A percentile compares a stretch with the other conserved stretches of the same genome.
Conservation (phyloP, 306 rosid species). For the Arachis stenosperma region DNA sequence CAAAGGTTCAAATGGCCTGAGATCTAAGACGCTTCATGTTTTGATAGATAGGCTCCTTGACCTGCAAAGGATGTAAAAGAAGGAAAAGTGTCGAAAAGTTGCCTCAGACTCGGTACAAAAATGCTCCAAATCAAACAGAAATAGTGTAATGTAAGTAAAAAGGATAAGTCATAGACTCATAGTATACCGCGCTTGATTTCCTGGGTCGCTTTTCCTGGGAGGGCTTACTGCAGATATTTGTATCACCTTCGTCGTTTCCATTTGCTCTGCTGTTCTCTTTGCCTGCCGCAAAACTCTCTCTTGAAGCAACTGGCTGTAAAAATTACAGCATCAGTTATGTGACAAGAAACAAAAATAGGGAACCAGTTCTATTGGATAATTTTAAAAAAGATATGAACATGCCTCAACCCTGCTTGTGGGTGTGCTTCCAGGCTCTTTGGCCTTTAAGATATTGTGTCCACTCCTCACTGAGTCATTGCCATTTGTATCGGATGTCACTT, state of each 20-base stretch:
- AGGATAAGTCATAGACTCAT: not conserved
- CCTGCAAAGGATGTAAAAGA: constrained; percentile 54
- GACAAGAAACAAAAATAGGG: not conserved
- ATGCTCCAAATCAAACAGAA: constrained; percentile 5
- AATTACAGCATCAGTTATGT: constrained; percentile 5
- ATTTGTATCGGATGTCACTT: constrained; percentile 55
- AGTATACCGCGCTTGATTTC: constrained; percentile 86
- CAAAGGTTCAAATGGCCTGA: constrained; percentile 49
- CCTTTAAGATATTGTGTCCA: constrained; percentile 55
- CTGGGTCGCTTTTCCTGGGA: constrained; percentile 78
- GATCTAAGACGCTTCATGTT: constrained; percentile 77
- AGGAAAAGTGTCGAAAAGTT: not conserved
- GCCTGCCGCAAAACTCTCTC: constrained; percentile 77
- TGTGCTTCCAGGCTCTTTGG: constrained; percentile 63
- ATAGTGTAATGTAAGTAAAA: constrained; percentile 11
- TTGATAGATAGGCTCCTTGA: constrained; percentile 88
- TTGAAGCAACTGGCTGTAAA: constrained; percentile 76
- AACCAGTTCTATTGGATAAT: not conserved
- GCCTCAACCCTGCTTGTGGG: constrained; percentile 80
- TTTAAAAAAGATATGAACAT: constrained; percentile 33
- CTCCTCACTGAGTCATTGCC: constrained; percentile 54
- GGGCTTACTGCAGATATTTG: constrained; percentile 51
- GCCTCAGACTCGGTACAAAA: constrained; percentile 8
- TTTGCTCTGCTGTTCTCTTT: constrained; percentile 54
- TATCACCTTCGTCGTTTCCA: constrained; percentile 63